Evolutionary conservation across 1,284 basidiomycete genomes (phyloP).

Genomic region (Ustilago sp.): DNA sequence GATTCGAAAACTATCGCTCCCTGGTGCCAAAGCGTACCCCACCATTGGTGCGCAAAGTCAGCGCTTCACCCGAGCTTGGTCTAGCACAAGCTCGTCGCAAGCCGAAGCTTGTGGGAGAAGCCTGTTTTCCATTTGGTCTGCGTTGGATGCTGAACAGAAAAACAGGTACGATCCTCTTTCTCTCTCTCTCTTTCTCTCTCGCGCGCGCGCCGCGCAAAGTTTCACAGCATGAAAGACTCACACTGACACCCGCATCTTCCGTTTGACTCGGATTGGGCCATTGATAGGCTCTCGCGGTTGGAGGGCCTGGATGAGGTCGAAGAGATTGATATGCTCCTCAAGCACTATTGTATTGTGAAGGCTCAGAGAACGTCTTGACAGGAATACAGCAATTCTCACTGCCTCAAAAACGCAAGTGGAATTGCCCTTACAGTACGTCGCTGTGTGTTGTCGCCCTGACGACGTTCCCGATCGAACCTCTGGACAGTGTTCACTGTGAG

Average conservation of each 20-base stretch:
- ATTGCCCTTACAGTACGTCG: too few species aligned
- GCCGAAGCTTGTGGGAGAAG: constrained; percentile 25
- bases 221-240: too few species aligned
- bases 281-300: constrained; percentile 49
- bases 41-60: constrained; percentile 48
- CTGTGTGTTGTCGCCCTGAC: too few species aligned
- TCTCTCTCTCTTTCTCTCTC: too few species aligned
- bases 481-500: too few species aligned
- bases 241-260: too few species aligned
- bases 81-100: background rate
- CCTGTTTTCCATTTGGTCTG: constrained; percentile 52
- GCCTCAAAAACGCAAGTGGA: too few species aligned
- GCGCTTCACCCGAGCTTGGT: constrained; percentile 43
- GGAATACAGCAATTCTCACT: background rate
- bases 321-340: constrained; percentile 68
- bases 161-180: constrained; percentile 32
- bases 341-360: constrained; percentile 60
- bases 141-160: constrained; percentile 29
- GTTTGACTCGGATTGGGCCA: background rate
- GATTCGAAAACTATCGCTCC: constrained; percentile 56
- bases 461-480: too few species aligned
- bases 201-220: too few species aligned
- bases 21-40: constrained; percentile 58
- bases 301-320: constrained; percentile 68
- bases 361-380: constrained; percentile 11